A percentile compares a stretch with the other conserved stretches of the same genome.
phyloP scores from a whole-genome alignment of 805 yeast species.

The Scheffersomyces stipitis region DNA sequence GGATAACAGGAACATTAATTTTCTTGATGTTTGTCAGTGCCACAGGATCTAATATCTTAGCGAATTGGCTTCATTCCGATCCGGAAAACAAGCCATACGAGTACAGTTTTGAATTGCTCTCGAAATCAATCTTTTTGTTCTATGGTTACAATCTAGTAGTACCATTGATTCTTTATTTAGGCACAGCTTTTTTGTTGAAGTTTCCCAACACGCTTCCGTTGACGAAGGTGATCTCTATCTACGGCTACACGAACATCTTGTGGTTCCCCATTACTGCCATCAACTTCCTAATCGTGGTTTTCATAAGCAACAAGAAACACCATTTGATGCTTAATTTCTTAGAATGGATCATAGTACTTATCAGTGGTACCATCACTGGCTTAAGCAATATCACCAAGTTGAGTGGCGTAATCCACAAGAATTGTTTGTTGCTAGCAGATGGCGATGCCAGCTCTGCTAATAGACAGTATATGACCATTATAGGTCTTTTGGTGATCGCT shows the following conservation, averaged over 20 bases:
- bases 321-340: slow-evolving; percentile 46
- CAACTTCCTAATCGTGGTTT: slow-evolving; percentile 56
- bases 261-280: slow-evolving; percentile 84
- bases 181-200: slow-evolving; percentile 54
- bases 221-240: slow-evolving; percentile 65
- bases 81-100: slow-evolving; percentile 44
- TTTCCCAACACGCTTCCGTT: slow-evolving; percentile 50
- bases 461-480: slow-evolving; percentile 33
- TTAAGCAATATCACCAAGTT: slow-evolving; percentile 49
- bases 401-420: slow-evolving; percentile 36
- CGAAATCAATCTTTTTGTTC: slow-evolving; percentile 67
- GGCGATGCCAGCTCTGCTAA: slow-evolving; percentile 30
- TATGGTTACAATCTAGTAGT: slow-evolving; percentile 73
- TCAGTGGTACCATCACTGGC: slow-evolving; percentile 65
- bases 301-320: slow-evolving; percentile 36
- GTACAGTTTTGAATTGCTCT: slow-evolving; percentile 59
- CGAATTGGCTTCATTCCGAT: slow-evolving; percentile 50
- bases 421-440: slow-evolving; percentile 30
- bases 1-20: slow-evolving; percentile 86
- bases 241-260: slow-evolving; percentile 78
- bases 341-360: slow-evolving; percentile 61
- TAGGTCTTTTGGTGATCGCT: slow-evolving; percentile 42
- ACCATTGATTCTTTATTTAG: slow-evolving; percentile 57
- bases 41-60: slow-evolving; percentile 65
- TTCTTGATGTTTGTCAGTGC: slow-evolving; percentile 73